Evolutionary conservation across 2,329 filamentous ascomycete genomes (phyloP).

Genomic region (Diaporthe velutina): DNA sequence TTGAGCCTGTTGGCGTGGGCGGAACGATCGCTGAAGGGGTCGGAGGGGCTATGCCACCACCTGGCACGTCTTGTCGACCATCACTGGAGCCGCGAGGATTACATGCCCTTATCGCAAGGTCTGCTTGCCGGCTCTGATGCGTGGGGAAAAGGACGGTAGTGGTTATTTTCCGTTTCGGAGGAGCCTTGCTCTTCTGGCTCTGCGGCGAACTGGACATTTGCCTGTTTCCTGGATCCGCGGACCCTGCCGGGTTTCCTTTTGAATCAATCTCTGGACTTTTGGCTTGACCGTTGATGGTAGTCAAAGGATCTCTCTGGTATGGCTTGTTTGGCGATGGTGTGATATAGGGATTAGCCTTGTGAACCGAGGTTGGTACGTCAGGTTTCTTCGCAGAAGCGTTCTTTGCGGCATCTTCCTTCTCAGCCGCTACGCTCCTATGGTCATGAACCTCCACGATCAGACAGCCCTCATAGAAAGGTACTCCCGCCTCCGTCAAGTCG

Average conservation of each 20-base stretch:
- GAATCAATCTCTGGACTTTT: conserved; percentile 47
- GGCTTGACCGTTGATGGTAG: conserved; percentile 43
- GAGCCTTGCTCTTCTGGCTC: conserved; percentile 57
- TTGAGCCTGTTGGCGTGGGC: conserved; percentile 71
- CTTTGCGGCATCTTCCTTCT: conserved; percentile 69
- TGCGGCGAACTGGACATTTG: conserved; percentile 65
- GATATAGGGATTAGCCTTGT: conserved; percentile 91
- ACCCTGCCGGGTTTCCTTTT: conserved; percentile 56
- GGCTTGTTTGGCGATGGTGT: conserved; percentile 89
- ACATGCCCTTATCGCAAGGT: conserved; percentile 81
- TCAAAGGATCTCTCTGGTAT: conserved; percentile 71
- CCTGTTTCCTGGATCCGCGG: conserved; percentile 71
- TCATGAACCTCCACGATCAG: conserved; percentile 96
- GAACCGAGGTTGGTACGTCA: conserved; percentile 82
- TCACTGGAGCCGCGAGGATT: conserved; percentile 70
- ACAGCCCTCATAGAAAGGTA: conserved; percentile 93
- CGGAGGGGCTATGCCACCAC: conserved; percentile 71
- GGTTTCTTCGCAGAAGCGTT: conserved; percentile 69
- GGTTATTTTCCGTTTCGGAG: conserved; percentile 73
- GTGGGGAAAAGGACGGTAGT: conserved; percentile 92
- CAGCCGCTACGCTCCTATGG: conserved; percentile 76
- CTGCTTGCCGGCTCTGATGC: conserved; percentile 77
- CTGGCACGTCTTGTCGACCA: conserved; percentile 41
- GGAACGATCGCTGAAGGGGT: conserved; percentile 73
- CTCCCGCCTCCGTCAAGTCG: conserved; percentile 77